phyloP scores from a whole-genome alignment of 371 early-diverging fungal genomes.

The Nematocida ausubeli region DNA sequence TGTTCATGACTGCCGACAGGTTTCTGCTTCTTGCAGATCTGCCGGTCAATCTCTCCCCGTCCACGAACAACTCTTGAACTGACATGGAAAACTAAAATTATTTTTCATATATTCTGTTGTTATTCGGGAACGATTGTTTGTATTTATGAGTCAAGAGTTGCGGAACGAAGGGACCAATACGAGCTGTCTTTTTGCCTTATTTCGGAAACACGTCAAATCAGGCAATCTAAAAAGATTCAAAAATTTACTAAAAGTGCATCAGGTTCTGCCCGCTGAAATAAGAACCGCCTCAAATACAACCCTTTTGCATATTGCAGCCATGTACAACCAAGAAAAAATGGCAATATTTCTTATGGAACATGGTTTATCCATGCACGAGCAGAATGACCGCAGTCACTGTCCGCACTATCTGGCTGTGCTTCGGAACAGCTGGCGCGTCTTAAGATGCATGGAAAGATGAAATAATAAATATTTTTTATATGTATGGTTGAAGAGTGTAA shows the following conservation, averaged over 20 bases:
- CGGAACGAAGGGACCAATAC: neutral
- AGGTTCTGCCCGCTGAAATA: neutral
- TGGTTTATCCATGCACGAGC: slow-evolving; percentile 7
- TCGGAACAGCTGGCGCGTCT: neutral
- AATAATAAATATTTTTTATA: slow-evolving; percentile 44
- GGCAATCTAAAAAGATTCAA: slow-evolving; percentile 6
- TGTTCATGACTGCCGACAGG: slow-evolving; percentile 73
- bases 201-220: slow-evolving; percentile 24
- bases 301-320: slow-evolving; percentile 39
- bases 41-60: slow-evolving; percentile 50
- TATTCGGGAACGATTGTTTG: neutral
- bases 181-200: neutral
- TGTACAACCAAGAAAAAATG: slow-evolving; percentile 14
- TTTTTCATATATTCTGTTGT: slow-evolving; percentile 3
- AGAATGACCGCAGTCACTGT: slow-evolving; percentile 10
- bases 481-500: slow-evolving; percentile 52
- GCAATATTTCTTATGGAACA: slow-evolving; percentile 8
- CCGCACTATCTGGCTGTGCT: slow-evolving; percentile 33
- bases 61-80: slow-evolving; percentile 54
- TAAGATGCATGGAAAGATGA: slow-evolving; percentile 8
- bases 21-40: slow-evolving; percentile 45
- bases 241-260: neutral
- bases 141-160: slow-evolving; percentile 26
- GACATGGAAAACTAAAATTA: slow-evolving; percentile 52
- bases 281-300: neutral